Evolutionary conservation across 2,329 filamentous ascomycete genomes (phyloP).

Genomic region (Albophoma yamanashiensis): DNA sequence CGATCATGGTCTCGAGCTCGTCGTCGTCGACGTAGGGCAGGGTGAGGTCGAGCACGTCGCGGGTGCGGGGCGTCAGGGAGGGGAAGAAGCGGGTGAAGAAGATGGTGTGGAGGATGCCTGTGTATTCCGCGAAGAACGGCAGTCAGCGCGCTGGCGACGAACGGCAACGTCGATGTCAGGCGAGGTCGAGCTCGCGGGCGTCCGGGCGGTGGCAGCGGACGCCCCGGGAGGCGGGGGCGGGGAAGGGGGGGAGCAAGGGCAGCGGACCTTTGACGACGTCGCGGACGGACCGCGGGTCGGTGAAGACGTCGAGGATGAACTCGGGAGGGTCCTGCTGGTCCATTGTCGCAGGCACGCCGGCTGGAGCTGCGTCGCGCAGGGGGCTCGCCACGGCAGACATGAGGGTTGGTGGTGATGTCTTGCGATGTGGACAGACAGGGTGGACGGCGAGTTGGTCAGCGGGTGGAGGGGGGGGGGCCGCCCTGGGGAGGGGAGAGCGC

Average conservation of each 20-base stretch:
- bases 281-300: conserved; percentile 78
- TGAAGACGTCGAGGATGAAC: conserved; percentile 88
- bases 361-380: not conserved
- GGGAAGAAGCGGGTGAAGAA: conserved; percentile 99
- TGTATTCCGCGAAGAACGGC: not conserved
- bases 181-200: not conserved
- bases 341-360: conserved; percentile 1
- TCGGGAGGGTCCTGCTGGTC: conserved; percentile 54
- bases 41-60: conserved; percentile 83
- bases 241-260: conserved; percentile 3
- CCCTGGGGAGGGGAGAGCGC: no score
- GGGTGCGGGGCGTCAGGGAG: conserved; percentile 67
- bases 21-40: conserved; percentile 83
- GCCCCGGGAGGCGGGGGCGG: not conserved
- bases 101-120: conserved; percentile 89
- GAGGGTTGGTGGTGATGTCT: not conserved
- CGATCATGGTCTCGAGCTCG: conserved; percentile 87
- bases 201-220: no score
- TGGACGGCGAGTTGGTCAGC: not conserved
- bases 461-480: not conserved
- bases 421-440: not conserved
- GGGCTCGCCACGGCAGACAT: not conserved
- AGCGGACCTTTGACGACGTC: conserved; percentile 78
- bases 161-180: not conserved
- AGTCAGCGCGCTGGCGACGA: not conserved